These are phyloP conservation scores for Pisolithus albus DNA, from an alignment of 768 basidiomycete genomes.

Conservation along the genomic window DNA sequence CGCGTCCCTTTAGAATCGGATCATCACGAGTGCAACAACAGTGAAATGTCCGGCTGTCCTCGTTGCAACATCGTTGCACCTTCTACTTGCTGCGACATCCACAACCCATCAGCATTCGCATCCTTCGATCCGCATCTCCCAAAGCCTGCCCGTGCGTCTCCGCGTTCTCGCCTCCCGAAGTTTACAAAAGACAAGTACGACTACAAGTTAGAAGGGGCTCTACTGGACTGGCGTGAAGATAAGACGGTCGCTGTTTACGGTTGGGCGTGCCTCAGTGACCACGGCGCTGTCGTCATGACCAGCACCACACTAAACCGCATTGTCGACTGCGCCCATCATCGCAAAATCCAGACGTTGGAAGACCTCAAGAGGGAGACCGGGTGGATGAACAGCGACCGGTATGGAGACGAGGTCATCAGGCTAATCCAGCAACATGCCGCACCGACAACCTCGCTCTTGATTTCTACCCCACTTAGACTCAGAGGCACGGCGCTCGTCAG, in stretches of 20 bases:
- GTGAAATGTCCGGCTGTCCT: conserved; percentile 6
- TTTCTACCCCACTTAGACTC: neutral
- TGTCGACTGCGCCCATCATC: conserved; percentile 19
- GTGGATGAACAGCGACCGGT: conserved; percentile 10
- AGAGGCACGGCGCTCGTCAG: neutral
- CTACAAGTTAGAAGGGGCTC: neutral
- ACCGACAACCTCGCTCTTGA: neutral
- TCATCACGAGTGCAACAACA: conserved; percentile 1
- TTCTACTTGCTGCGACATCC: conserved; percentile 20
- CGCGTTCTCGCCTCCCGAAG: neutral
- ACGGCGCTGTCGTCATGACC: conserved; percentile 14
- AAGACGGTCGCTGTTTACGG: conserved; percentile 6
- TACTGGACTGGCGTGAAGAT: conserved; percentile 12
- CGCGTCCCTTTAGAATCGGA: conserved; percentile 3
- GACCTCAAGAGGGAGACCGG: conserved; percentile 14
- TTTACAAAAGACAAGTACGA: neutral
- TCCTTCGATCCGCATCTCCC: neutral
- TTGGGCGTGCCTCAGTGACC: neutral
- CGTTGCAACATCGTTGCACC: conserved; percentile 8
- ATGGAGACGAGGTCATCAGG: neutral
- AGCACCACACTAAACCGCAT: conserved; percentile 13
- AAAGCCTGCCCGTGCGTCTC: too few species aligned
- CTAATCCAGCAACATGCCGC: neutral
- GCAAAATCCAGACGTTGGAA: conserved; percentile 2
- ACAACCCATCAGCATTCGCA: conserved; percentile 8